Evolutionary conservation across 2,329 filamentous ascomycete species (phyloP).

Genomic region (Trichoderma pleuroti): DNA sequence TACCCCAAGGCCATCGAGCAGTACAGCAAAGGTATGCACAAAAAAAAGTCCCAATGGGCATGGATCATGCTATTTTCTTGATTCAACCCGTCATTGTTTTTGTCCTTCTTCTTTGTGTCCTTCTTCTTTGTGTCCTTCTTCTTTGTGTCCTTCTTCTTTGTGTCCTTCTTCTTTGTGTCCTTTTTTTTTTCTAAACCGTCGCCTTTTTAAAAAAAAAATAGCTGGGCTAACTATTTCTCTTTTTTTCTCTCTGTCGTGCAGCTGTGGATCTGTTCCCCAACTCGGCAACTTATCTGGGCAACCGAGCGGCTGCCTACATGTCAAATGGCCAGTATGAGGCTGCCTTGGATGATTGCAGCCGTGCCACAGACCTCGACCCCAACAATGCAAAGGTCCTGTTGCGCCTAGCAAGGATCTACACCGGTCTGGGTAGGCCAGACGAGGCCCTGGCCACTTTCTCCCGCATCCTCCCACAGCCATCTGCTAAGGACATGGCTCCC

Average conservation of each 20-base stretch:
- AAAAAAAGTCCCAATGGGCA: not conserved
- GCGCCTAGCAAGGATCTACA: constrained; percentile 85
- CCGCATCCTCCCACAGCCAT: constrained; percentile 74
- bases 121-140: not conserved
- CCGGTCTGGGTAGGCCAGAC: constrained; percentile 76
- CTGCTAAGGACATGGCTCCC: constrained; percentile 79
- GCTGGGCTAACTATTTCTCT: constrained; percentile 2
- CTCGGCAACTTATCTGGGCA: constrained; percentile 87
- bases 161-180: not conserved
- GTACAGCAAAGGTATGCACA: constrained; percentile 79
- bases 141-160: not conserved
- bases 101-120: not conserved
- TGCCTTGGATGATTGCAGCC: constrained; percentile 82
- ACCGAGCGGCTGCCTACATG: constrained; percentile 93
- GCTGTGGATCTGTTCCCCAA: constrained; percentile 83
- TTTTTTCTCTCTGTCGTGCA: constrained; percentile 37
- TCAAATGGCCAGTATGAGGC: constrained; percentile 73
- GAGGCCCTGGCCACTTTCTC: constrained; percentile 82
- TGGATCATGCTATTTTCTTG: not conserved
- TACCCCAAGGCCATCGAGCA: constrained; percentile 85
- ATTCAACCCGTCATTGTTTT: not conserved
- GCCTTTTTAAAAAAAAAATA: not conserved
- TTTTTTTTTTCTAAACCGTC: not conserved
- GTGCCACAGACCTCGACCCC: constrained; percentile 78
- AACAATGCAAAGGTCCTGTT: constrained; percentile 84